Percentiles rank a stretch among this genome's conserved stretches.
These are phyloP conservation scores for Waltergamsia citrina DNA, from an alignment of 2,329 filamentous ascomycete species.

Conservation along the genomic window DNA sequence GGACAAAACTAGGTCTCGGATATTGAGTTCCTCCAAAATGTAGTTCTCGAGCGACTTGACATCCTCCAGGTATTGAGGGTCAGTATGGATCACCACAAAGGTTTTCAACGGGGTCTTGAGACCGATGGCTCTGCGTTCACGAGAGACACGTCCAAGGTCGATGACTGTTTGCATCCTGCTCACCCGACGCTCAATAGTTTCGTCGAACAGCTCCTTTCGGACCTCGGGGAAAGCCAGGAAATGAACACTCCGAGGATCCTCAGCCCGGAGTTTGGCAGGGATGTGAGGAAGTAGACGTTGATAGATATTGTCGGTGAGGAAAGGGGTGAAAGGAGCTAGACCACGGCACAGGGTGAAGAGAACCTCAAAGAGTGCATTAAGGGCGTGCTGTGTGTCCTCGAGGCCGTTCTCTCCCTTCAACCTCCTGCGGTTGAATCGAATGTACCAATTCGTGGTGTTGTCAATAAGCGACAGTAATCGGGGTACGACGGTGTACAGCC, in stretches of 20 bases:
- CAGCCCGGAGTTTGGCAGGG: conserved; percentile 55
- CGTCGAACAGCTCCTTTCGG: conserved; percentile 78
- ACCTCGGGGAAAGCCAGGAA: conserved; percentile 89
- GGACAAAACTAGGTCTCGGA: conserved; percentile 75
- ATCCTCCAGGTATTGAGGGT: conserved; percentile 76
- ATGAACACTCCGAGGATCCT: conserved; percentile 80
- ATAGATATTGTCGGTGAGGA: conserved; percentile 93
- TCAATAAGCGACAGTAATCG: conserved; percentile 77
- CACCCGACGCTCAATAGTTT: conserved; percentile 76
- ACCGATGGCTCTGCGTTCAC: conserved; percentile 76
- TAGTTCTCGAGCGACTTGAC: conserved; percentile 80
- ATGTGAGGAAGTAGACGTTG: conserved; percentile 73
- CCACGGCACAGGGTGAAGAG: conserved; percentile 81
- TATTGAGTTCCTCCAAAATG: conserved; percentile 84
- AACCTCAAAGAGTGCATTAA: conserved; percentile 92
- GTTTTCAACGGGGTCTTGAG: conserved; percentile 89
- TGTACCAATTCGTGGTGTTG: conserved; percentile 98
- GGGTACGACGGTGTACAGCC: conserved; percentile 86
- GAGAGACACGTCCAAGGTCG: conserved; percentile 75
- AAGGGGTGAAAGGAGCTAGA: conserved; percentile 90
- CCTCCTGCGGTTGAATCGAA: conserved; percentile 84
- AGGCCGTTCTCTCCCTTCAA: conserved; percentile 84
- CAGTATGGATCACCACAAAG: conserved; percentile 78
- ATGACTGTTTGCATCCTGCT: conserved; percentile 93
- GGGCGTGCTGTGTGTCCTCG: conserved; percentile 77